These are phyloP conservation scores for Daldinia bambusicola DNA, from an alignment of 495 filamentous ascomycete genomes.

Conservation along the genomic window DNA sequence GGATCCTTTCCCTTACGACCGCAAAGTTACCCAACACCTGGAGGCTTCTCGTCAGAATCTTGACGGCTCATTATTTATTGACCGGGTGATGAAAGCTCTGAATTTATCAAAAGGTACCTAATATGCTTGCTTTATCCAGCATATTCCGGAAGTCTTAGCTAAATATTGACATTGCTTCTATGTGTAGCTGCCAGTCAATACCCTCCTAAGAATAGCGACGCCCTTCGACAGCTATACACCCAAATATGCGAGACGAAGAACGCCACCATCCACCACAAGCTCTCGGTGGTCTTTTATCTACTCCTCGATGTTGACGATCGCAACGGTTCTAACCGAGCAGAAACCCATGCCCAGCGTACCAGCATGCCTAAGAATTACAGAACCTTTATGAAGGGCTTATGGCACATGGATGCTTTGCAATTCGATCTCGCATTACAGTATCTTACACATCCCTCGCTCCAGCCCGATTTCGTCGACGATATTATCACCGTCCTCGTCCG, in stretches of 20 bases:
- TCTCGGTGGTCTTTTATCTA: constrained; percentile 82
- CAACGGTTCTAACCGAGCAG: constrained; percentile 61
- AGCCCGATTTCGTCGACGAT: constrained; percentile 82
- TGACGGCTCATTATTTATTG: constrained; percentile 76
- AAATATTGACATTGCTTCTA: constrained; percentile 15
- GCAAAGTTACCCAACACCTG: constrained; percentile 66
- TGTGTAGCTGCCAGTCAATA: constrained; percentile 62
- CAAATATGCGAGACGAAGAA: constrained; percentile 67
- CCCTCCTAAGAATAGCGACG: constrained; percentile 72
- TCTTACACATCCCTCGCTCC: constrained; percentile 78
- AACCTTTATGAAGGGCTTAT: constrained; percentile 82
- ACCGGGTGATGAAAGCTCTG: constrained; percentile 75
- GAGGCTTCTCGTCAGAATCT: constrained; percentile 68
- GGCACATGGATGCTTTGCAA: constrained; percentile 77
- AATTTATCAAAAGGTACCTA: constrained; percentile 75
- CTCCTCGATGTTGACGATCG: constrained; percentile 74
- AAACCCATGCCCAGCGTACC: constrained; percentile 61
- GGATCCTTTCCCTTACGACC: constrained; percentile 70
- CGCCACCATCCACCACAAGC: constrained; percentile 75
- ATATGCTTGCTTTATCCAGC: not conserved
- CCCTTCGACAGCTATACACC: constrained; percentile 71
- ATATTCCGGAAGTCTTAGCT: not conserved
- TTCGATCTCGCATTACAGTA: constrained; percentile 76
- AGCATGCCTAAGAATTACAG: constrained; percentile 71
- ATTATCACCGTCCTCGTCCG: constrained; percentile 76